Evolutionary conservation across 2,329 filamentous ascomycete genomes (phyloP).

Genomic region (Verticillium nonalfalfae): DNA sequence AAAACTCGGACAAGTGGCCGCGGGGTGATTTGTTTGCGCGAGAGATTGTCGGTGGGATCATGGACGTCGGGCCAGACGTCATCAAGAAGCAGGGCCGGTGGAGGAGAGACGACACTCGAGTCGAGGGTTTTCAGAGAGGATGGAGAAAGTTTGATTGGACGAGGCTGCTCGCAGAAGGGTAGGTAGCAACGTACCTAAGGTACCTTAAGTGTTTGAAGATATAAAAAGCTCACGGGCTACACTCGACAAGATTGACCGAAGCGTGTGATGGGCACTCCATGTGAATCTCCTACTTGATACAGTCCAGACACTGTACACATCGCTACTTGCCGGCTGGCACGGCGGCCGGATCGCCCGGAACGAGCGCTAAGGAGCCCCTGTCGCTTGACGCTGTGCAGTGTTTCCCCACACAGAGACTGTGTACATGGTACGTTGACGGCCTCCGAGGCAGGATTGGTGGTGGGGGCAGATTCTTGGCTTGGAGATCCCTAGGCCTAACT

Average conservation of each 20-base stretch:
- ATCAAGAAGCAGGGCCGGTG: conserved; percentile 89
- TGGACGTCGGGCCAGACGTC: conserved; percentile 73
- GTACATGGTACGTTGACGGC: background rate
- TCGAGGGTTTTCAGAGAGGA: conserved; percentile 72
- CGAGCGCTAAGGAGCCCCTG: background rate
- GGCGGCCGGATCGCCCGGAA: background rate
- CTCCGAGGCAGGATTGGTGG: no score
- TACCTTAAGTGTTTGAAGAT: background rate
- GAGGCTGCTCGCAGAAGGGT: conserved; percentile 41
- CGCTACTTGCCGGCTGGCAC: background rate
- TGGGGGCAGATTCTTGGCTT: background rate
- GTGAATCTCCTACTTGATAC: background rate
- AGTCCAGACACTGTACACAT: background rate
- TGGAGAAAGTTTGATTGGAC: conserved; percentile 96
- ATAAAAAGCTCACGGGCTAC: background rate
- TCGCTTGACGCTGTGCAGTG: background rate
- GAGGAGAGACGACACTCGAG: conserved; percentile 61
- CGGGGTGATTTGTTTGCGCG: conserved; percentile 86
- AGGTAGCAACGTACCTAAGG: background rate
- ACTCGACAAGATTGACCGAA: no score
- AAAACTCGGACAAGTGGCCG: conserved; percentile 81
- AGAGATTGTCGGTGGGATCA: conserved; percentile 87
- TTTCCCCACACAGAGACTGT: background rate
- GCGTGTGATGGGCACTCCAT: no score
- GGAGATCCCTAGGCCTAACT: background rate